Percentiles rank a stretch among this genome's conserved stretches.
Conservation (phyloP, 345 rosid species). For the Cardamine resedifolia region DNA sequence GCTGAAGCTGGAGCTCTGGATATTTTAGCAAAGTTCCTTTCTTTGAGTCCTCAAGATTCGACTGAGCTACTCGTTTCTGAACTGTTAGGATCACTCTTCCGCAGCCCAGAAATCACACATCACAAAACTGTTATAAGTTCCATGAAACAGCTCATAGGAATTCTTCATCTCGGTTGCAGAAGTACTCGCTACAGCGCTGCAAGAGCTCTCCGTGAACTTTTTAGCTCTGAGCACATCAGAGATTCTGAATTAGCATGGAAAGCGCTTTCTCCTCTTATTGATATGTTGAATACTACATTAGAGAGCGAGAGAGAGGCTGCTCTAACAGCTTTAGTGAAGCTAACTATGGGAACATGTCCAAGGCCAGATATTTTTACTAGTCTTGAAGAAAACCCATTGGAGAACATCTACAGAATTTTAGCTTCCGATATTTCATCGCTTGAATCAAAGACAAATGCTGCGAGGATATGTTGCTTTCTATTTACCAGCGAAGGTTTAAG, state of each 20-base stretch:
- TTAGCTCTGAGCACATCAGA: constrained; percentile 62
- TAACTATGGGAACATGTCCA: constrained; percentile 55
- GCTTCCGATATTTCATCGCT: constrained; percentile 56
- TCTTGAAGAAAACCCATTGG: constrained; percentile 66
- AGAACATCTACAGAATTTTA: constrained; percentile 56
- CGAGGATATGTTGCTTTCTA: constrained; percentile 60
- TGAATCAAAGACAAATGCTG: constrained; percentile 69
- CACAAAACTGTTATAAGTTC: constrained; percentile 65
- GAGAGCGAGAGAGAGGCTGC: constrained; percentile 73
- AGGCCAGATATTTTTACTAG: constrained; percentile 50
- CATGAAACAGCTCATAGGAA: constrained; percentile 69
- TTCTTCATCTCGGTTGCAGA: constrained; percentile 63
- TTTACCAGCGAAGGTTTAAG: constrained; percentile 51
- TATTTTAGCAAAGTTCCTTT: constrained; percentile 69
- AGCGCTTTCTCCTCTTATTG: constrained; percentile 67
- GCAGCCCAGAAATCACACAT: constrained; percentile 54
- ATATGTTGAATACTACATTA: constrained; percentile 68
- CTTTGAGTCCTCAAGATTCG: constrained; percentile 77
- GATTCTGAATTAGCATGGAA: constrained; percentile 71
- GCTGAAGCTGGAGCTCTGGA: constrained; percentile 89
- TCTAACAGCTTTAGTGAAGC: constrained; percentile 64
- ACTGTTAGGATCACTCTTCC: constrained; percentile 63
- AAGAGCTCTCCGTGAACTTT: constrained; percentile 72
- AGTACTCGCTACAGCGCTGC: constrained; percentile 72
- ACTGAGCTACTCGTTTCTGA: constrained; percentile 64